Base-by-base conservation (phyloP, 805 yeast species). In the Candida morakotiae region DNA sequence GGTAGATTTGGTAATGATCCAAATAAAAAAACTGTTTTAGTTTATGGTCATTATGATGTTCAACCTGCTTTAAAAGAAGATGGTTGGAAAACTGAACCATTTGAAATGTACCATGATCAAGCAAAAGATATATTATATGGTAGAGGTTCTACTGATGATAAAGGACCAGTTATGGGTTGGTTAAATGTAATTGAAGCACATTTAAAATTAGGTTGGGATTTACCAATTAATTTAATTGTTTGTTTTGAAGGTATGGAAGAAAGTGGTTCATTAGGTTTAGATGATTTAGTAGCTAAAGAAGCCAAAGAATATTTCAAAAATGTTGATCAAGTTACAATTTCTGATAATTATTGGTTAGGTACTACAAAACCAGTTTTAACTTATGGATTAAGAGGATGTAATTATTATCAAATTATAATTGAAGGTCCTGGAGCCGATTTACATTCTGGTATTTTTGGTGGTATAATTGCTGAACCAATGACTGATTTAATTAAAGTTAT, bases 221-320 rank as follows among this genome's bases (percentile, higher is more conserved):
- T 93, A 41, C 99, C 99, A 14, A 97, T 93, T 45, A 93, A 93
- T 67, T 65, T 93, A 51, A 76, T 88, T 34, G 83, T 85, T 58
- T 87, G 96, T 64, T 93, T 93, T 54, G 99, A 93, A 67, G 98
- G 98, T 44, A 93, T 93, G 99, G 99, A 93, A 67, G 99, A 93
- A 67, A 81, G 89, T 46, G 99, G 99, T 17, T 87, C 96, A 23
- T 64, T 87, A 35, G 98, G 98, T 24, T 75, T 93, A 47, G 98
- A 91, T 49, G 79, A 69, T 24, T 75, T 93, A 53, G 83, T 93
- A 53, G 81, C 80, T 35, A 62, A 69, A 28, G 98, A 93, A 68
- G 89, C 95, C 38, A 61, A 73, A 37, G 60, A 64, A 27, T 93
- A 87, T 64, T 93, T 93, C 73, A 81, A 83, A 60, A 81, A 78